Evolutionary conservation across 805 yeast genomes (phyloP).

Genomic region (Barnettozyma populi): DNA sequence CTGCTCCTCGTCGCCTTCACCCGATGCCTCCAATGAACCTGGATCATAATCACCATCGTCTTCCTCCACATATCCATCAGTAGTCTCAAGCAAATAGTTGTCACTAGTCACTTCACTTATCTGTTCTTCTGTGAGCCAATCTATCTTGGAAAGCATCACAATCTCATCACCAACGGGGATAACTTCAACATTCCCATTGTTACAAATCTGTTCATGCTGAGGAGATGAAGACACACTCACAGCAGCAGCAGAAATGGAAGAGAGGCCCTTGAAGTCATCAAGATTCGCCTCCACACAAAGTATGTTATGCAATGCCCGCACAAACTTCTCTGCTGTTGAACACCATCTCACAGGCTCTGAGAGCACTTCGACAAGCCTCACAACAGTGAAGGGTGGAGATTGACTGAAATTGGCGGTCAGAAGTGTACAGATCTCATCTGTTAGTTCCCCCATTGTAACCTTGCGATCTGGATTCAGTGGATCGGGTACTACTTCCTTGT

Average conservation of each 20-base stretch:
- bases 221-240: not conserved
- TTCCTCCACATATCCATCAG: conserved; percentile 6
- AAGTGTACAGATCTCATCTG: conserved; percentile 6
- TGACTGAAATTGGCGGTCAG: conserved; percentile 10
- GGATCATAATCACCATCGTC: conserved; percentile 4
- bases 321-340: conserved; percentile 35
- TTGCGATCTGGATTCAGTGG: conserved; percentile 7
- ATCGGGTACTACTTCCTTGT: conserved; percentile 4
- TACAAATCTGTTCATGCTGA: not conserved
- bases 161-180: conserved; percentile 20
- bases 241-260: not conserved
- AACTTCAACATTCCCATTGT: not conserved
- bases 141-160: conserved; percentile 19
- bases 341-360: conserved; percentile 38
- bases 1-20: conserved; percentile 5
- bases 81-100: conserved; percentile 13
- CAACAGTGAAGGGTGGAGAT: conserved; percentile 42
- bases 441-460: conserved; percentile 10
- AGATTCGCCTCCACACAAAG: conserved; percentile 16
- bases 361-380: conserved; percentile 42
- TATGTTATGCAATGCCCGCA: conserved; percentile 34
- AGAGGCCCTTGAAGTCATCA: conserved; percentile 7
- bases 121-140: conserved; percentile 23
- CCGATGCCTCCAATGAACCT: not conserved
- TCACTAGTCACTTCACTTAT: conserved; percentile 18